Evolutionary conservation across 192 early-diverging fungal species (phyloP), one percentile per base, ranked within the genome.

Genomic region (Gaertneriomyces semiglobifer): DNA sequence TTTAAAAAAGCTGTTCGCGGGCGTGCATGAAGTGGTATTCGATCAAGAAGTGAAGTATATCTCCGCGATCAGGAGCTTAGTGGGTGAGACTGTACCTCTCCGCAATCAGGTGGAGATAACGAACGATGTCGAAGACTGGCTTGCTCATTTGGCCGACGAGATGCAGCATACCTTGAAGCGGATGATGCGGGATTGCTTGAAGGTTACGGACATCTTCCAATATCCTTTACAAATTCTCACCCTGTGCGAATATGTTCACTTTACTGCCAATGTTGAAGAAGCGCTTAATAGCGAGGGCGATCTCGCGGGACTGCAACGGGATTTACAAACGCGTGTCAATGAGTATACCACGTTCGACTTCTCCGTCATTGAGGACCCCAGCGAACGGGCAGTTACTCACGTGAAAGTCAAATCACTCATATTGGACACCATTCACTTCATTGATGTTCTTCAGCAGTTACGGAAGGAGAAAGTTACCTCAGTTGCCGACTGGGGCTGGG

Each of bases 1-100:
- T 58, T 55, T 84, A 53, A 85, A 85, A 56, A 85, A 85, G 60
- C 60, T 85, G 46, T 85, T 84, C 78, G 83, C 79, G 0, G 83
- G 83, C 10, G 83, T 85, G 6, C 73, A 85, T 63, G 71, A 70
- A 60, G 83, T 84, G 6, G 63, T 73, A 53, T 84, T 85, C 61
- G 69, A 84, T 58, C 66, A 69, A 10, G 58, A 66, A 14, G 55
- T 63, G 12, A 73, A 61, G 4, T 44, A 59, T 11, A 84, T 85
- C 51, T 55, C 76, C 40, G 80, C 73, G 5, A 84, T 85, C 77
- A 77, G 72, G 44, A 85, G 83, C 63, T 50, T 78, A 5, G 77
- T 84, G 51, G 81, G 81, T 1, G 82, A 85, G 60, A 63, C 65
- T 0, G 83, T 85, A 16, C 6, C n/a, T 38, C 54, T 85, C 6